Conservation (phyloP, 345 rosid genomes). For the Arabidopsis suecica region DNA sequence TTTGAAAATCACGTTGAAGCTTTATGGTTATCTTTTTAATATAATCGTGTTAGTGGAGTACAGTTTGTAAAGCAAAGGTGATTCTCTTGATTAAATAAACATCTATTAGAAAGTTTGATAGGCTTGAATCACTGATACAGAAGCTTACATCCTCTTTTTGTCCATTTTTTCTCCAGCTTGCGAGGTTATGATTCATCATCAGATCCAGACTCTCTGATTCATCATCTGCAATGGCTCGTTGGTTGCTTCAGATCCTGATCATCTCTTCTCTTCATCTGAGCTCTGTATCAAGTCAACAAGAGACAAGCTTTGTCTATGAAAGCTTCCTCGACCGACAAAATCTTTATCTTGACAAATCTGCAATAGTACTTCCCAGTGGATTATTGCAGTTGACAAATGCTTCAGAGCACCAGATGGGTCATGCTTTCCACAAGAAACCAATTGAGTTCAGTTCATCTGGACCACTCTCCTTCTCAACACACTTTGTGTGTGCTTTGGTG, state of each 20-base stretch:
- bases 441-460: conserved; percentile 52
- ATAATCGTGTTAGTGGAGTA: conserved; percentile 18
- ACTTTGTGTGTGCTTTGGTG: conserved; percentile 51
- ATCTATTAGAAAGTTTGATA: conserved; percentile 24
- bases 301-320: conserved; percentile 50
- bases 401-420: conserved; percentile 48
- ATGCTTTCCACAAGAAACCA: conserved; percentile 55
- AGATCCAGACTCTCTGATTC: conserved; percentile 38
- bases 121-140: conserved; percentile 32
- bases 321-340: conserved; percentile 47
- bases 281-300: conserved; percentile 42
- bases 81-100: conserved; percentile 17
- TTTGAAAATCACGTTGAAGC: conserved; percentile 21
- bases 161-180: conserved; percentile 20
- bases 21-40: neutral
- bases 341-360: conserved; percentile 42
- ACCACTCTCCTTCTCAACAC: conserved; percentile 48
- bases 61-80: conserved; percentile 33
- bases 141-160: conserved; percentile 24
- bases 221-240: conserved; percentile 35
- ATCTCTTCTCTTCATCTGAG: conserved; percentile 36
- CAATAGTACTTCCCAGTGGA: conserved; percentile 52
- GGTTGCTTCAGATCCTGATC: conserved; percentile 30
- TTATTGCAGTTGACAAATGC: conserved; percentile 56
- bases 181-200: conserved; percentile 30